Evolutionary conservation across 306 rosid genomes (phyloP).

Genomic region (Castanea sativa): DNA sequence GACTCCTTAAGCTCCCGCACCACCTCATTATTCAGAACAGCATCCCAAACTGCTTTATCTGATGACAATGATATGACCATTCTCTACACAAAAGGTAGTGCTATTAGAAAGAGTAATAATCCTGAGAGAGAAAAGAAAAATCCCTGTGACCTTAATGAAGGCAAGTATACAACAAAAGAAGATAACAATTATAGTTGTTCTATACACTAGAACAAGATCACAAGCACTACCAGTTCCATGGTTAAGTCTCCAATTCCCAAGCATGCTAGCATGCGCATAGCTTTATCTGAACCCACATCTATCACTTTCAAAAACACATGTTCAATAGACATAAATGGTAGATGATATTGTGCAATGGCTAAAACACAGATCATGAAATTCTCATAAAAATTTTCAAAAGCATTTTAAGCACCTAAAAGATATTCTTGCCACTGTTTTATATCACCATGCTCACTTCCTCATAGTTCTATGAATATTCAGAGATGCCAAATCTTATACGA

Average conservation of each 20-base stretch:
- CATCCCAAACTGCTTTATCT: slow-evolving; percentile 79
- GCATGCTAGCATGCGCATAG: not conserved
- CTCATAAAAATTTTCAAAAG: not conserved
- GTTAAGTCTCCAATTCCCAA: not conserved
- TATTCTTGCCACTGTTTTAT: not conserved
- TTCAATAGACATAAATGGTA: not conserved
- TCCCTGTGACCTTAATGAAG: not conserved
- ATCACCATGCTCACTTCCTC: not conserved
- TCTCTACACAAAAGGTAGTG: slow-evolving; percentile 39
- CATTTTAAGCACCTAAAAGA: not conserved
- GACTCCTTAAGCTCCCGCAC: slow-evolving; percentile 63
- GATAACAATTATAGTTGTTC: not conserved
- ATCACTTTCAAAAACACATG: too few relatives aligned
- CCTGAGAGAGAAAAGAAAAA: not conserved
- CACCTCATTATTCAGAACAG: slow-evolving; percentile 67
- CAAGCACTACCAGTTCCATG: not conserved
- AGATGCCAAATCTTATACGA: not conserved
- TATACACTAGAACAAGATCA: too few relatives aligned
- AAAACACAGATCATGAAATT: not conserved
- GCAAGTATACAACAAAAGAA: not conserved
- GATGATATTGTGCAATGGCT: not conserved
- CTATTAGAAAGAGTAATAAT: not conserved
- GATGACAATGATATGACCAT: slow-evolving; percentile 73
- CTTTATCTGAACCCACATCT: too few relatives aligned
- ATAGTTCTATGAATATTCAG: not conserved